Conservation (phyloP, 169 alveolate species). For the Plasmodium adleri region DNA sequence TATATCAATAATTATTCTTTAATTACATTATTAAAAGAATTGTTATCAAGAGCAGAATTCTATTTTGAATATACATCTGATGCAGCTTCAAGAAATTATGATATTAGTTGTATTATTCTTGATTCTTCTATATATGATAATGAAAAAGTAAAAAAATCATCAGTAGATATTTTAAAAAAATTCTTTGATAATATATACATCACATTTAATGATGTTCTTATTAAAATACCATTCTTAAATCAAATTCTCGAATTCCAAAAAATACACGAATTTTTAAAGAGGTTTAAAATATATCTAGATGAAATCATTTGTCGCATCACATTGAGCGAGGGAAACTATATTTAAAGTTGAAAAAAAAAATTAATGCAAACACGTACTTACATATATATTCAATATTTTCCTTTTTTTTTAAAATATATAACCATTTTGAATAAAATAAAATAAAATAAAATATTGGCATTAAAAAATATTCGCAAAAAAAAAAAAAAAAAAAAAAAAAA, state of each 20-base stretch:
- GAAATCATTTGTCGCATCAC: slow-evolving; percentile 40
- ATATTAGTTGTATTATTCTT: slow-evolving; percentile 65
- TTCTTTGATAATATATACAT: slow-evolving; percentile 43
- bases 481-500: no score
- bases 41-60: slow-evolving; percentile 63
- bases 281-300: slow-evolving; percentile 38
- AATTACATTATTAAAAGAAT: slow-evolving; percentile 58
- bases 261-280: slow-evolving; percentile 43
- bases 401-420: not conserved
- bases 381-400: not conserved
- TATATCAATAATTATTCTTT: slow-evolving; percentile 46
- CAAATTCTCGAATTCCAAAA: slow-evolving; percentile 62
- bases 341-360: not conserved
- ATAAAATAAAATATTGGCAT: no score
- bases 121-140: slow-evolving; percentile 61
- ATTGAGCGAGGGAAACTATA: slow-evolving; percentile 17
- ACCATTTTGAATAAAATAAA: no score
- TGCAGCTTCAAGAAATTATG: slow-evolving; percentile 69
- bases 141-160: slow-evolving; percentile 36
- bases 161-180: slow-evolving; percentile 36
- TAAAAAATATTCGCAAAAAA: no score
- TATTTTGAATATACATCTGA: slow-evolving; percentile 69
- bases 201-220: slow-evolving; percentile 47
- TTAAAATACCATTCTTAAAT: slow-evolving; percentile 35
- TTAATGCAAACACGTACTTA: not conserved